These are phyloP conservation scores for Chlamydomonas incerta DNA, from an alignment of 139 green algal species.

Conservation along the genomic window DNA sequence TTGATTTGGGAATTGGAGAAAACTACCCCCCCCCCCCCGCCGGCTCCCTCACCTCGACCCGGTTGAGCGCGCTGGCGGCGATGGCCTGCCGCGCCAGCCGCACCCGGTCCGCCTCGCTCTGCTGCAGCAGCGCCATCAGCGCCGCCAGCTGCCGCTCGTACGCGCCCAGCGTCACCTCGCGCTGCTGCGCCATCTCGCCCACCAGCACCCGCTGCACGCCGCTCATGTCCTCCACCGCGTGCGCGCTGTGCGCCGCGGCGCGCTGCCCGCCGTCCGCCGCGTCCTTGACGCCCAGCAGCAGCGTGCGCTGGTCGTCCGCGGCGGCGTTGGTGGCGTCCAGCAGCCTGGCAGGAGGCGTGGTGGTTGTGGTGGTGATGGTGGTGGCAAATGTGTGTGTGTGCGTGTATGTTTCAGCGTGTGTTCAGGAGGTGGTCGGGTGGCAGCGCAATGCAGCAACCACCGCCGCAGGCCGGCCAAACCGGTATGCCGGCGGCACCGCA, in stretches of 20 bases:
- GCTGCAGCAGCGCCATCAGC: constrained; percentile 32
- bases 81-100: constrained; percentile 30
- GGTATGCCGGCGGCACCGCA: too few relatives aligned
- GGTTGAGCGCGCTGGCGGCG: constrained; percentile 9
- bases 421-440: too few relatives aligned
- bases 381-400: too few relatives aligned
- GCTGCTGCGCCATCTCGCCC: background rate
- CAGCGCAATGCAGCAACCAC: too few relatives aligned
- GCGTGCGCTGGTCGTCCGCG: too few relatives aligned
- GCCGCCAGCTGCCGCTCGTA: constrained; percentile 28
- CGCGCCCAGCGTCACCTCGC: background rate
- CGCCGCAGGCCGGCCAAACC: too few relatives aligned
- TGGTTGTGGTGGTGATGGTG: too few relatives aligned
- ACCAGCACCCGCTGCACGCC: constrained; percentile 27
- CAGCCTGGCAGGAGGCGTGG: too few relatives aligned
- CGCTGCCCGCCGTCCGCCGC: background rate
- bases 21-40: too few relatives aligned
- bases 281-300: constrained; percentile 17
- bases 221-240: background rate
- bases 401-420: too few relatives aligned
- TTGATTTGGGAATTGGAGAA: too few relatives aligned
- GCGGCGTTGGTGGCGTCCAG: too few relatives aligned
- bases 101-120: constrained; percentile 25
- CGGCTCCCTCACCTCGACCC: constrained; percentile 11
- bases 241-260: background rate